Conservation (phyloP, 1,139 yeast species). For the Casaregolazyma suthepensis region DNA sequence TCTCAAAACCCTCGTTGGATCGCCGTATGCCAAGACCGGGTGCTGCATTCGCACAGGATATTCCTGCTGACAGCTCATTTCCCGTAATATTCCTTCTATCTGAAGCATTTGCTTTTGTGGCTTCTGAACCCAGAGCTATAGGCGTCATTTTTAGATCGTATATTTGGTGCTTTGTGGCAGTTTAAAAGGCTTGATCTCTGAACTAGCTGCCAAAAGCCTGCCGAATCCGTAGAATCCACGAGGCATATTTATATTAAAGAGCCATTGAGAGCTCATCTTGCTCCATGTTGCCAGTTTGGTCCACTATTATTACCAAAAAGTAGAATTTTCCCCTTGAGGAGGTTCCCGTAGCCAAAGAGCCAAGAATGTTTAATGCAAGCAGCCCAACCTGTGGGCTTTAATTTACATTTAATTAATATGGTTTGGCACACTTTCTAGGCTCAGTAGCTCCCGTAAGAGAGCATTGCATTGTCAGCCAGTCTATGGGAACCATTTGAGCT, state of each 20-base stretch:
- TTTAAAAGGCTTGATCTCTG: background rate
- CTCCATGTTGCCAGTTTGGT: background rate
- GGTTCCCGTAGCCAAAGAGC: background rate
- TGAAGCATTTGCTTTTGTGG: background rate
- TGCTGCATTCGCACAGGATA: background rate
- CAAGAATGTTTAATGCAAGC: background rate
- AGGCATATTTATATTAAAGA: background rate
- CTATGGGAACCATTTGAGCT: slow-evolving; percentile 85
- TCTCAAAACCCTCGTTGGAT: background rate
- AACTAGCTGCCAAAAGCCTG: no score
- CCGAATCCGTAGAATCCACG: background rate
- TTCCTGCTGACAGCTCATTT: background rate
- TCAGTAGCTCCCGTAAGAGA: slow-evolving; percentile 69
- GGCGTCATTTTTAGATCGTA: background rate
- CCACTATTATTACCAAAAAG: background rate
- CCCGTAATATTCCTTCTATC: background rate
- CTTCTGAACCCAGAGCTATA: background rate
- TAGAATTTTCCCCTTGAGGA: background rate
- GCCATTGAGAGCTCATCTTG: background rate
- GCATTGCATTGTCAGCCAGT: slow-evolving; percentile 93
- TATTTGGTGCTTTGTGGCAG: background rate
- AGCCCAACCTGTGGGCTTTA: background rate
- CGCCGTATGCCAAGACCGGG: background rate
- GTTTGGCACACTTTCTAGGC: slow-evolving; percentile 87
- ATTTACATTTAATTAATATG: slow-evolving; percentile 36